phyloP scores from a whole-genome alignment of 2,329 filamentous ascomycete genomes.

The Emericellopsis cladophorae region DNA sequence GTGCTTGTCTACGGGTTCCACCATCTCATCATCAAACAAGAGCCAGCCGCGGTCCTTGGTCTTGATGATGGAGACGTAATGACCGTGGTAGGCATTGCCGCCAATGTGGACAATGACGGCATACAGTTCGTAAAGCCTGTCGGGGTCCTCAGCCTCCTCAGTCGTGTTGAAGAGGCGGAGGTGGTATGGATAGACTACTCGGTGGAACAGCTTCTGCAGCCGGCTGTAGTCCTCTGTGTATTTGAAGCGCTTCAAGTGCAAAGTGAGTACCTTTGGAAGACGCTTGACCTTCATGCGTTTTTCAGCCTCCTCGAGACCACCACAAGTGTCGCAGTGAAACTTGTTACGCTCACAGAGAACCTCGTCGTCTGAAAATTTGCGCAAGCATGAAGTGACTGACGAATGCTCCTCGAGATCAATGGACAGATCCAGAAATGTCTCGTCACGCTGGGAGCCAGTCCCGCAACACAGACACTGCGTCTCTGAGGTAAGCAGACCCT shows the following conservation, averaged over 20 bases:
- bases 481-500: slow-evolving; percentile 88
- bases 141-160: slow-evolving; percentile 85
- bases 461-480: slow-evolving; percentile 95
- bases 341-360: slow-evolving; percentile 98
- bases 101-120: slow-evolving; percentile 96
- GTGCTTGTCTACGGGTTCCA: slow-evolving; percentile 92
- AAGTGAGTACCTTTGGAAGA: slow-evolving; percentile 76
- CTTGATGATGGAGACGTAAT: slow-evolving; percentile 97
- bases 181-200: slow-evolving; percentile 94
- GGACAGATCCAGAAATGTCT: slow-evolving; percentile 89
- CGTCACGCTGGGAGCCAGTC: slow-evolving; percentile 86
- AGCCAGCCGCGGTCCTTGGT: slow-evolving; percentile 93
- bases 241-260: slow-evolving; percentile 96
- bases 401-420: slow-evolving; percentile 93
- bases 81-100: slow-evolving; percentile 90
- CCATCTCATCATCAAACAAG: slow-evolving; percentile 95
- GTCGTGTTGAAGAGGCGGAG: slow-evolving; percentile 95
- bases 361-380: slow-evolving; percentile 95
- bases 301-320: slow-evolving; percentile 91
- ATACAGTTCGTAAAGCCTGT: slow-evolving; percentile 90
- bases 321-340: slow-evolving; percentile 96
- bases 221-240: slow-evolving; percentile 93
- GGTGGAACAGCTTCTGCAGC: slow-evolving; percentile 90
- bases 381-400: slow-evolving; percentile 87
- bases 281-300: slow-evolving; percentile 99